Percentiles rank a stretch among this genome's conserved stretches.
Evolutionary conservation across 75 land plant genomes (phyloP).

Genomic region (Larix kaempferi): DNA sequence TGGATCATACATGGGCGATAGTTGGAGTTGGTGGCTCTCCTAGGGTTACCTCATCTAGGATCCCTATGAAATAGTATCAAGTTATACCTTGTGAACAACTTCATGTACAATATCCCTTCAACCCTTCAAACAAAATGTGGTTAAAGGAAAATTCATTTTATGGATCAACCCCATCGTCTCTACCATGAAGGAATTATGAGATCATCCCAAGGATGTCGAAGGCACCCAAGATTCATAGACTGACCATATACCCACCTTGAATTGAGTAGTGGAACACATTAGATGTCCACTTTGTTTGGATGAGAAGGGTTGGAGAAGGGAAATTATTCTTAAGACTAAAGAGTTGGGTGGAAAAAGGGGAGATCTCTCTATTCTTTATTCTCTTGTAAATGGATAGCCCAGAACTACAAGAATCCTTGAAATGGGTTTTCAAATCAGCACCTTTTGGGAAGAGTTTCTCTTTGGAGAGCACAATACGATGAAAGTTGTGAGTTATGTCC

Average conservation of each 20-base stretch:
- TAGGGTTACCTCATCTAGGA: background rate
- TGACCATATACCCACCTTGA: background rate
- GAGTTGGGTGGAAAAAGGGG: background rate
- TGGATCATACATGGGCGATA: conserved; percentile 21
- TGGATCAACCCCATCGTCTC: background rate
- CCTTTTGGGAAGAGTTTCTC: background rate
- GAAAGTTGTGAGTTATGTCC: background rate
- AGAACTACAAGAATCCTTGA: background rate
- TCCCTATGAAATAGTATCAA: background rate
- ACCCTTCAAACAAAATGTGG: background rate
- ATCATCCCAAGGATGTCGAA: background rate
- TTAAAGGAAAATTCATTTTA: background rate
- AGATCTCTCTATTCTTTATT: background rate
- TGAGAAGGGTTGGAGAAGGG: background rate
- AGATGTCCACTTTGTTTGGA: background rate
- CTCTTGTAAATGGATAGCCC: background rate
- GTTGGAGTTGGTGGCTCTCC: conserved; percentile 9
- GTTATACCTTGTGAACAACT: background rate
- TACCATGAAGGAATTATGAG: background rate
- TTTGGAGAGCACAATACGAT: background rate
- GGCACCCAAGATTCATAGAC: background rate
- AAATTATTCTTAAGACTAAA: background rate
- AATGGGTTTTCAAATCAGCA: background rate
- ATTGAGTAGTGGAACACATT: background rate
- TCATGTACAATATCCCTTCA: background rate